Base-by-base conservation (phyloP, 202 grass and related monocot genomes). In the Panicum hallii region DNA sequence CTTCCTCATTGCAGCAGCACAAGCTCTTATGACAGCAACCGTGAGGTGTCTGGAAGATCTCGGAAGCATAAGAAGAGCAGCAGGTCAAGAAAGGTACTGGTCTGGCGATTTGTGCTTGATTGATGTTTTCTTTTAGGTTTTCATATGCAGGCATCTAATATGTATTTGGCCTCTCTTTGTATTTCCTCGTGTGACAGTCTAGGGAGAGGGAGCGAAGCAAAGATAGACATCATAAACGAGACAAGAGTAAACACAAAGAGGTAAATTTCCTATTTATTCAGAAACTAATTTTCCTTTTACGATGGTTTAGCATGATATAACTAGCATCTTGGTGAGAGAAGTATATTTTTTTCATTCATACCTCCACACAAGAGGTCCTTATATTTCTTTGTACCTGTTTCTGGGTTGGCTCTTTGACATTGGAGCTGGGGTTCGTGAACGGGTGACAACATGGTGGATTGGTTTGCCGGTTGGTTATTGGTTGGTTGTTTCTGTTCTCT, bases 321-420 rank as follows among this genome's bases (percentile, higher is more conserved):
- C 58, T 69, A 53, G 6, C 58, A 61, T 86, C 11, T 66, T 71
- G 15, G 30, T 58, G 9, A 23, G 50, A 82, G 26, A 66, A 82
- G 70, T 20, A 61, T 60, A 17, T 81, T 32, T 38, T 38, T 65
- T 5, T 62, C 4, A 20, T 89, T 69, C 58, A 82, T 48, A 77
- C 63, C 70, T 56, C 48, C 42, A 83, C 43, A 70, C 63, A 72
- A 72, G 79, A 87, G 75, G 32, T 90, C 63, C 93, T 98, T 93
- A 95, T 84, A 86, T 88, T 89, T 93, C 79, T 98, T 94, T 91
- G 73, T 92, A 79, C 89, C 83, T 94, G 74, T 98, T 91, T 95
- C 75, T 95, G 94, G 92, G 95, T 80, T 95, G 95, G 93, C 95
- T 98, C 95, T 95, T 93, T 88, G 84, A 88, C 84, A 94, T 98